Conservation (phyloP, 192 early-diverging fungal species). For the Phlyctochytrium planicorne region DNA sequence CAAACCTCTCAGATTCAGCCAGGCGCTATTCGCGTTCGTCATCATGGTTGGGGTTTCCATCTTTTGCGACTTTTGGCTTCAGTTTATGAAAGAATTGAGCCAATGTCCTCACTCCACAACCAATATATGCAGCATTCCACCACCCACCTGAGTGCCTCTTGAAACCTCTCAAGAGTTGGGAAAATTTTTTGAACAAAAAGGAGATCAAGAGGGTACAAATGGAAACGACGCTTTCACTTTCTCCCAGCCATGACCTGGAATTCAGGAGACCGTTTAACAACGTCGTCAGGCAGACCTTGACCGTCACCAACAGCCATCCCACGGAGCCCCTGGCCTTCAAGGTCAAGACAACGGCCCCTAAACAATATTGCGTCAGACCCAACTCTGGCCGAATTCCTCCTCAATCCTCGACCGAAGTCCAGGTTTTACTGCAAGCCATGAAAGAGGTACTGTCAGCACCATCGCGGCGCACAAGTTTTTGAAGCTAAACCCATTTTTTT, state of each 20-base stretch:
- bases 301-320: slow-evolving; percentile 39
- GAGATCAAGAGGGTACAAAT: too few relatives aligned
- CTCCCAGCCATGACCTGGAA: slow-evolving; percentile 35
- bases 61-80: too few relatives aligned
- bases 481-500: too few relatives aligned
- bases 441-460: too few relatives aligned
- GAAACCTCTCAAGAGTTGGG: too few relatives aligned
- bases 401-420: slow-evolving; percentile 62
- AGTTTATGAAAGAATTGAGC: too few relatives aligned
- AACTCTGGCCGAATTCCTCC: slow-evolving; percentile 83
- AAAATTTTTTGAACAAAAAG: too few relatives aligned
- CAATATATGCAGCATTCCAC: too few relatives aligned
- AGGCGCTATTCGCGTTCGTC: slow-evolving; percentile 43
- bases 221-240: background rate
- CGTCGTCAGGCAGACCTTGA: slow-evolving; percentile 37
- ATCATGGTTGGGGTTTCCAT: slow-evolving; percentile 17
- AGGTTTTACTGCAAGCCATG: slow-evolving; percentile 88
- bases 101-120: too few relatives aligned
- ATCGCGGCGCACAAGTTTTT: too few relatives aligned
- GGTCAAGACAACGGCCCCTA: slow-evolving; percentile 98
- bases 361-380: slow-evolving; percentile 94
- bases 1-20: slow-evolving; percentile 40
- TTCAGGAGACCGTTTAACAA: slow-evolving; percentile 47
- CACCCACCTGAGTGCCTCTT: too few relatives aligned
- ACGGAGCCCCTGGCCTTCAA: slow-evolving; percentile 85